Conservation (phyloP, 768 basidiomycete genomes). For the Boletellus ananiceps region DNA sequence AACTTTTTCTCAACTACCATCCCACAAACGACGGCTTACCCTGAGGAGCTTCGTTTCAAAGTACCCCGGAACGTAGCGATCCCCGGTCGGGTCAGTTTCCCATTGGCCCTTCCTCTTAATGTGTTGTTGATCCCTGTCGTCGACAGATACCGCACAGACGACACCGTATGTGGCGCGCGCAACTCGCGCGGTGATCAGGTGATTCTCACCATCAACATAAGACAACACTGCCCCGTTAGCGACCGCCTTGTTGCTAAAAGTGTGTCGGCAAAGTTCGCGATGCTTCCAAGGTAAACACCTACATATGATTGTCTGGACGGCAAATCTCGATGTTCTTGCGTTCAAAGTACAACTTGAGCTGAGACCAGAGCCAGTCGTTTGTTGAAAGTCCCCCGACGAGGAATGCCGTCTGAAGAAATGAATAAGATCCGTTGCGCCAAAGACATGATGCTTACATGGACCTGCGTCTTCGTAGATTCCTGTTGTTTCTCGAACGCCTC, state of each 20-base stretch:
- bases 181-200: background rate
- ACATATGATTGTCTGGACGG: conserved; percentile 13
- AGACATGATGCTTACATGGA: background rate
- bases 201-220: background rate
- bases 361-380: conserved; percentile 7
- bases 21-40: background rate
- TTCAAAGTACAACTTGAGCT: conserved; percentile 9
- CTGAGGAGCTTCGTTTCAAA: conserved; percentile 12
- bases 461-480: background rate
- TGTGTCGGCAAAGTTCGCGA: background rate
- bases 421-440: background rate
- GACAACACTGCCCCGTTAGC: conserved; percentile 5
- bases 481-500: conserved; percentile 7
- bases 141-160: conserved; percentile 1
- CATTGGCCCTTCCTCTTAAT: conserved; percentile 4
- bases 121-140: conserved; percentile 3
- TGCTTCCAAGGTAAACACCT: no score
- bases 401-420: conserved; percentile 7
- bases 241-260: conserved; percentile 12
- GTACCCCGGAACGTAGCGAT: conserved; percentile 10
- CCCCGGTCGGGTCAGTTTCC: conserved; percentile 8
- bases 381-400: conserved; percentile 9
- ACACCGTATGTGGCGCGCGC: conserved; percentile 3
- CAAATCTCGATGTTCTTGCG: conserved; percentile 1
- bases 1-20: background rate